Base-by-base conservation (phyloP, 2,329 filamentous ascomycete genomes). In the Aspergillus bombycis region DNA sequence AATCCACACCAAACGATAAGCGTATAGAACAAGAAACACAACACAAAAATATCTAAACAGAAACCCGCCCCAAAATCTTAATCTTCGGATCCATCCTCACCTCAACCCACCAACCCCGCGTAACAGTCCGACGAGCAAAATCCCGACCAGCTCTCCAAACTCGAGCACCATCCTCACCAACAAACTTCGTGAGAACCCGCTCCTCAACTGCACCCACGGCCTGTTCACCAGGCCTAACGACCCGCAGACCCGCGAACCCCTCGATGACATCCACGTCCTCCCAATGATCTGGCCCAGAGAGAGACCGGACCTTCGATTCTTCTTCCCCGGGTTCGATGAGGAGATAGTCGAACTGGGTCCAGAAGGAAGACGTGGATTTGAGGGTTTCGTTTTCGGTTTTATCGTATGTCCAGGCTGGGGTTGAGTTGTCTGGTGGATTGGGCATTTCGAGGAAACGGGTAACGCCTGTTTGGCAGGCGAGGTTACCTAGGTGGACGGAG, bases 381-480 rank as follows among this genome's bases (percentile, higher is more conserved):
- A 71, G 67, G 2, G 74, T 67, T 32, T 82, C 77, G 54, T 86
- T 79, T 68, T 86, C 86, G 0, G 86, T 86, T 71, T 89, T 89
- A 71, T 89, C 86, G 71, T 89, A 89, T 1, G 76, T 69, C 85
- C 86, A 89, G 6, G 68, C 55, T 16, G 45, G 23, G 10, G 14
- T 28, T 23, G 56, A n/a, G n/a, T 43, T 12, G 11, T 70, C 48
- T 62, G 56, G 10, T 19, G 72, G 67, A 36, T 62, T 58, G 4
- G 76, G 72, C 26, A 75, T 69, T 70, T 86, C 82, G 10, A 87
- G 76, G 70, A 89, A 89, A 0, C 85, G 82, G 0, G 87, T 89
- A 16, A 89, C 82, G 53, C 87, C 87, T 2, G 87, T 88, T 71
- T 89, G 88, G 61, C 86, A 88, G 2, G 86, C 84, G 28, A 89